These are phyloP conservation scores for Lactarius vividus DNA, from an alignment of 768 basidiomycete genomes.

Conservation along the genomic window DNA sequence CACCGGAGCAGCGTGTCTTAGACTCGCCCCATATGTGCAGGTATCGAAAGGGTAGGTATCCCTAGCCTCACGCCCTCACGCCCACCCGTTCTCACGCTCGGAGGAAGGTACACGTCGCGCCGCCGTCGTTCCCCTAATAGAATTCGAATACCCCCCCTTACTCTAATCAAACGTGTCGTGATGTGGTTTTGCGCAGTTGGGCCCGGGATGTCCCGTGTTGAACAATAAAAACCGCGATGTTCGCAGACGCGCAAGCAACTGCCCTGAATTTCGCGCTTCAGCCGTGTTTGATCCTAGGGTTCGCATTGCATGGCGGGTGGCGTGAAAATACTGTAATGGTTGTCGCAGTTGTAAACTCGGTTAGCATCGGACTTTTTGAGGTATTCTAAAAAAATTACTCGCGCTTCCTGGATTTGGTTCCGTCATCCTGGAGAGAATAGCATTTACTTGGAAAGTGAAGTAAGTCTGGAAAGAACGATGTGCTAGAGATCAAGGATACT, in stretches of 20 bases:
- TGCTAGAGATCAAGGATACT: conserved; percentile 17
- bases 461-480: conserved; percentile 10
- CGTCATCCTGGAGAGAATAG: conserved; percentile 23
- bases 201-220: conserved; percentile 16
- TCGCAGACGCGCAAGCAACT: conserved; percentile 8
- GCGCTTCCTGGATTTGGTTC: conserved; percentile 8
- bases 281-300: conserved; percentile 18
- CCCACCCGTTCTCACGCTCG: conserved; percentile 13
- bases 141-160: conserved; percentile 5
- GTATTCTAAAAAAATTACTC: conserved; percentile 8
- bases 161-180: conserved; percentile 24
- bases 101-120: conserved; percentile 13
- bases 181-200: conserved; percentile 19
- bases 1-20: neutral
- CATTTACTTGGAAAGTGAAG: conserved; percentile 18
- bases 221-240: conserved; percentile 7
- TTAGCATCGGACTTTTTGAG: conserved; percentile 12
- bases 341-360: conserved; percentile 4
- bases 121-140: conserved; percentile 15
- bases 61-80: neutral
- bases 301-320: conserved; percentile 10
- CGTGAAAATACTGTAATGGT: neutral
- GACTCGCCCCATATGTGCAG: neutral
- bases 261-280: conserved; percentile 21
- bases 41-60: neutral